These are phyloP conservation scores for Trichoderma arundinaceum DNA, from an alignment of 2,329 filamentous ascomycete species.

Conservation along the genomic window DNA sequence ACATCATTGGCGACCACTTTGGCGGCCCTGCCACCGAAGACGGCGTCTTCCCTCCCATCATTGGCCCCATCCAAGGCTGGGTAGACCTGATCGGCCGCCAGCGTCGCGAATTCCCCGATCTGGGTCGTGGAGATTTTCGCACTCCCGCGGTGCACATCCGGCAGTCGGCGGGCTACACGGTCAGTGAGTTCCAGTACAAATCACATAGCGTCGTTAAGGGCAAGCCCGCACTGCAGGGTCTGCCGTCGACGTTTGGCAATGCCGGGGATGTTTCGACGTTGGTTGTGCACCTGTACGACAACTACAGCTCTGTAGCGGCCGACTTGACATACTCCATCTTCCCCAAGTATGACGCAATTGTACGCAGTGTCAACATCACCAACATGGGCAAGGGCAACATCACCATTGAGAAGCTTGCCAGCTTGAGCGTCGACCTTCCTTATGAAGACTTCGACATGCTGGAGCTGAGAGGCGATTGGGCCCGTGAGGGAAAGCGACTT, in stretches of 20 bases:
- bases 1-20: constrained; percentile 66
- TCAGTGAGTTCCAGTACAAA: constrained; percentile 63
- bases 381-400: constrained; percentile 62
- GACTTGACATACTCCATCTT: constrained; percentile 69
- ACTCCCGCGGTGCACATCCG: constrained; percentile 65
- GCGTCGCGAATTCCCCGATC: constrained; percentile 67
- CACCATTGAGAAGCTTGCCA: constrained; percentile 62
- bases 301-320: constrained; percentile 61
- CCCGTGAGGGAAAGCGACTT: constrained; percentile 60
- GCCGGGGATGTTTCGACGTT: constrained; percentile 64
- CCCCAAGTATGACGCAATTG: constrained; percentile 64
- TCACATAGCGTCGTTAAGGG: constrained; percentile 61
- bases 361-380: constrained; percentile 64
- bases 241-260: constrained; percentile 64
- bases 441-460: constrained; percentile 67
- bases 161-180: constrained; percentile 63
- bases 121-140: constrained; percentile 67
- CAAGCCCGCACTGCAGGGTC: constrained; percentile 60
- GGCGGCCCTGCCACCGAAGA: constrained; percentile 61
- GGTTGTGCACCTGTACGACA: constrained; percentile 63
- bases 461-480: constrained; percentile 67
- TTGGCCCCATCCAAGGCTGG: constrained; percentile 56
- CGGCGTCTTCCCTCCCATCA: constrained; percentile 47
- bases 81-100: constrained; percentile 54
- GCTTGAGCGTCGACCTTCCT: constrained; percentile 66